A percentile compares a stretch with the other conserved stretches of the same genome.
phyloP scores from a whole-genome alignment of 441 rosid species.

The Corymbia citriodora region DNA sequence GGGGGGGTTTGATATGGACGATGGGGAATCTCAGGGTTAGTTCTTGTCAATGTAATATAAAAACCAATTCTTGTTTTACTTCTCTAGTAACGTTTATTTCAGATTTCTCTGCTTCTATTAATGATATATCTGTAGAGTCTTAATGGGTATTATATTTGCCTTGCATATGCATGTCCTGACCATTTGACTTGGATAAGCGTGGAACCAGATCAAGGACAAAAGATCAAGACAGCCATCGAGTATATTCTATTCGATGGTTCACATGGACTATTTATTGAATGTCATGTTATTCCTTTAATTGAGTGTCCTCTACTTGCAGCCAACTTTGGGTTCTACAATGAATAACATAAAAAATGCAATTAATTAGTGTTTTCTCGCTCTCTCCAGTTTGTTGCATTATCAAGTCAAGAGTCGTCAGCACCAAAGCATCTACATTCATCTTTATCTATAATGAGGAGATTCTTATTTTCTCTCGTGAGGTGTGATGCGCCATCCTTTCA shows the following conservation, averaged over 20 bases:
- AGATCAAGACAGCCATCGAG: slow-evolving; percentile 37
- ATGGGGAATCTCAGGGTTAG: neutral
- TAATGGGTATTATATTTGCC: neutral
- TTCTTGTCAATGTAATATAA: neutral
- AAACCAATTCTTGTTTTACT: neutral
- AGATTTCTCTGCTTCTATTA: neutral
- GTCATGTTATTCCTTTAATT: slow-evolving; percentile 22
- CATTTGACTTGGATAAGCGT: slow-evolving; percentile 27
- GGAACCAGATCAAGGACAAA: slow-evolving; percentile 28
- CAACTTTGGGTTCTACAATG: slow-evolving; percentile 19
- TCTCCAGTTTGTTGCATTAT: slow-evolving; percentile 45
- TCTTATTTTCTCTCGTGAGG: slow-evolving; percentile 21
- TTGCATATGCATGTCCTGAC: slow-evolving; percentile 12
- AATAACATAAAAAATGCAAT: slow-evolving; percentile 30
- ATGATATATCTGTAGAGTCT: neutral
- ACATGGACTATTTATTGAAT: slow-evolving; percentile 49
- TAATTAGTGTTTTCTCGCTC: slow-evolving; percentile 25
- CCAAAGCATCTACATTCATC: slow-evolving; percentile 33
- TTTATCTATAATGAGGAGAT: slow-evolving; percentile 38
- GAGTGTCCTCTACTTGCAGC: slow-evolving; percentile 19
- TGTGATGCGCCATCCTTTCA: slow-evolving; percentile 18
- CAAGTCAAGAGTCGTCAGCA: slow-evolving; percentile 10
- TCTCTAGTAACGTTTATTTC: neutral
- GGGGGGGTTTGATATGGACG: neutral
- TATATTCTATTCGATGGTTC: slow-evolving; percentile 42